These are phyloP conservation scores for Cynara cardunculus DNA, from an alignment of 129 eudicot species.

Conservation along the genomic window DNA sequence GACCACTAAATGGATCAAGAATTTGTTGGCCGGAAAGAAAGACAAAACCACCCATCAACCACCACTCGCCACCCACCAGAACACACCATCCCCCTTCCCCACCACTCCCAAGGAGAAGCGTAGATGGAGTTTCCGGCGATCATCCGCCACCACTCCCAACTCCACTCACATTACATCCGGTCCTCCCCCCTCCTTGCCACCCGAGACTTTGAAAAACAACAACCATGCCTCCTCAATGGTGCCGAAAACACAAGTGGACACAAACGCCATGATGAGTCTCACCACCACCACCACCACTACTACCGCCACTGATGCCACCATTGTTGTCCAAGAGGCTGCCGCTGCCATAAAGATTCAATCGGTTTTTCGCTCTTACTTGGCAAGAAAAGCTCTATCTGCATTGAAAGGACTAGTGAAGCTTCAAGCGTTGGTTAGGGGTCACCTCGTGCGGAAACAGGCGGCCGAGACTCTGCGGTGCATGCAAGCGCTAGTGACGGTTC, in stretches of 20 bases:
- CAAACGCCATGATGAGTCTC: slow-evolving; percentile 32
- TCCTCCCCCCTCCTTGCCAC: slow-evolving; percentile 9
- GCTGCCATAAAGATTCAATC: slow-evolving; percentile 74
- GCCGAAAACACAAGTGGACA: slow-evolving; percentile 48
- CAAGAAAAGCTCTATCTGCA: slow-evolving; percentile 85
- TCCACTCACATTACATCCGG: slow-evolving; percentile 11
- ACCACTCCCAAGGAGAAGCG: slow-evolving; percentile 69
- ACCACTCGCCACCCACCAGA: slow-evolving; percentile 23
- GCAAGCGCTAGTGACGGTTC: slow-evolving; percentile 74
- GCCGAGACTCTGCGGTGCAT: slow-evolving; percentile 76
- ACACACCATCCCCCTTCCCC: slow-evolving; percentile 44
- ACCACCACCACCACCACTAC: slow-evolving; percentile 11
- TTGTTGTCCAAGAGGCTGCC: slow-evolving; percentile 10
- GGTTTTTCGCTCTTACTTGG: slow-evolving; percentile 71
- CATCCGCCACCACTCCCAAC: slow-evolving; percentile 42
- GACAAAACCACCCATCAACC: slow-evolving; percentile 34
- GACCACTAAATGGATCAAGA: slow-evolving; percentile 69
- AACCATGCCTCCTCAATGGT: slow-evolving; percentile 36
- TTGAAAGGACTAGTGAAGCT: slow-evolving; percentile 83
- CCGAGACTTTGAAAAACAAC: slow-evolving; percentile 25
- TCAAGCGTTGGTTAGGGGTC: slow-evolving; percentile 89
- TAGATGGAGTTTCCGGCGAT: slow-evolving; percentile 88
- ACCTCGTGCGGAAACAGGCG: slow-evolving; percentile 77
- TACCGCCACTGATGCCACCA: slow-evolving; percentile 5
- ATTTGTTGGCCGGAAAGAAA: slow-evolving; percentile 66